Evolutionary conservation across 768 basidiomycete genomes (phyloP).

Genomic region (Tulasnella calospora): DNA sequence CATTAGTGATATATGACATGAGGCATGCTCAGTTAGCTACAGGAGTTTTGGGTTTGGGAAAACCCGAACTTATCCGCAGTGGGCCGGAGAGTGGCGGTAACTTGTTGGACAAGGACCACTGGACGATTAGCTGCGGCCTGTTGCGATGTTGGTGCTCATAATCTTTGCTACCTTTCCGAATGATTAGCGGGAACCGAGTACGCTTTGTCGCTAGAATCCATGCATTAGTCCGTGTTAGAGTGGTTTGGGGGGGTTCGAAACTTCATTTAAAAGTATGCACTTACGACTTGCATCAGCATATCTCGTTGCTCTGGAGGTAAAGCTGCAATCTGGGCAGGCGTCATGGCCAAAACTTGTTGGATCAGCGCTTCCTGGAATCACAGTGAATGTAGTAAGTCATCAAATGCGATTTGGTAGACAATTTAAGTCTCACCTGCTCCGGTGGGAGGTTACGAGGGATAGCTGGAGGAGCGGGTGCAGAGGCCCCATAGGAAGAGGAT

Average conservation of each 20-base stretch:
- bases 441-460: slow-evolving; percentile 18
- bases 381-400: background rate
- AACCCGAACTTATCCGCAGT: background rate
- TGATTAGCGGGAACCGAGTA: background rate
- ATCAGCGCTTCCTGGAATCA: slow-evolving; percentile 36
- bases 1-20: background rate
- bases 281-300: slow-evolving; percentile 41
- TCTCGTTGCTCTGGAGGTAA: slow-evolving; percentile 40
- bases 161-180: background rate
- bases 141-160: background rate
- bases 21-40: background rate
- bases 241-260: slow-evolving; percentile 13
- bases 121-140: background rate
- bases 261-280: slow-evolving; percentile 28
- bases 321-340: slow-evolving; percentile 41
- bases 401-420: background rate
- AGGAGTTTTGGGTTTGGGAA: background rate
- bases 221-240: background rate
- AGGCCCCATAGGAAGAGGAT: background rate
- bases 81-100: background rate
- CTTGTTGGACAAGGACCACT: background rate
- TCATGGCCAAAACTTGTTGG: slow-evolving; percentile 40
- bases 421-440: slow-evolving; percentile 18
- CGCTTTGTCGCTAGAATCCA: background rate
- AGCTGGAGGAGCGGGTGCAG: slow-evolving; percentile 24